Evolutionary conservation across 164 flowering plant genomes (phyloP).

Genomic region (Brasenia schreberi): DNA sequence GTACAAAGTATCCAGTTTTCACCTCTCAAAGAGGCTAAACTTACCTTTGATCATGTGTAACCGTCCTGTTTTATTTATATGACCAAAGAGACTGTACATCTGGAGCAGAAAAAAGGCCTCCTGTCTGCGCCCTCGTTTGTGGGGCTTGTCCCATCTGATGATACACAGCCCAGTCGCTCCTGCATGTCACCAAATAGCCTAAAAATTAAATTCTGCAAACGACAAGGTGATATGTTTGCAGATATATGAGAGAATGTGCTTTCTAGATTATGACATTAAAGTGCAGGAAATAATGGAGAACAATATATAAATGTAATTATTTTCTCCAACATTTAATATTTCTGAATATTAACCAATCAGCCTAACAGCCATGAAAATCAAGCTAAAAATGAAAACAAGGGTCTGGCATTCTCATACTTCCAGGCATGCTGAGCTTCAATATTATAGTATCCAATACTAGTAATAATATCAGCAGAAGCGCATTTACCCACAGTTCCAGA

Average conservation of each 20-base stretch:
- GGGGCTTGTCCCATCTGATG: constrained; percentile 29
- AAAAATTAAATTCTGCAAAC: neutral
- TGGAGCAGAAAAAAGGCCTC: constrained; percentile 48
- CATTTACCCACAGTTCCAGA: no score
- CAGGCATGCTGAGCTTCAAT: no score
- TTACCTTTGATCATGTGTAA: constrained; percentile 14
- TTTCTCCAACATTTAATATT: no score
- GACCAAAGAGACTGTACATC: constrained; percentile 93
- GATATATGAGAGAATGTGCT: no score
- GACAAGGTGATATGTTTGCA: neutral
- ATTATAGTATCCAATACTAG: no score
- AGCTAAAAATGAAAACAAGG: neutral
- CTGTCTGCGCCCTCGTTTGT: constrained; percentile 32
- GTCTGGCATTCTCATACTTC: neutral
- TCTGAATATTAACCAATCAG: no score
- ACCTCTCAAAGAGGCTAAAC: constrained; percentile 23
- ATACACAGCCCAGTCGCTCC: constrained; percentile 39
- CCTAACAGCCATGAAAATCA: no score
- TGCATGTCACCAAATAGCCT: constrained; percentile 14
- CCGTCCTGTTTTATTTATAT: constrained; percentile 28
- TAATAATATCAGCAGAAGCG: no score
- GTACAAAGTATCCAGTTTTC: constrained; percentile 34
- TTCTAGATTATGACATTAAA: no score
- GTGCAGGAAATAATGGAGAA: no score
- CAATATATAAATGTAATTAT: no score